These are phyloP conservation scores for Citrullus colocynthis DNA, from an alignment of 306 rosid genomes.

Conservation along the genomic window DNA sequence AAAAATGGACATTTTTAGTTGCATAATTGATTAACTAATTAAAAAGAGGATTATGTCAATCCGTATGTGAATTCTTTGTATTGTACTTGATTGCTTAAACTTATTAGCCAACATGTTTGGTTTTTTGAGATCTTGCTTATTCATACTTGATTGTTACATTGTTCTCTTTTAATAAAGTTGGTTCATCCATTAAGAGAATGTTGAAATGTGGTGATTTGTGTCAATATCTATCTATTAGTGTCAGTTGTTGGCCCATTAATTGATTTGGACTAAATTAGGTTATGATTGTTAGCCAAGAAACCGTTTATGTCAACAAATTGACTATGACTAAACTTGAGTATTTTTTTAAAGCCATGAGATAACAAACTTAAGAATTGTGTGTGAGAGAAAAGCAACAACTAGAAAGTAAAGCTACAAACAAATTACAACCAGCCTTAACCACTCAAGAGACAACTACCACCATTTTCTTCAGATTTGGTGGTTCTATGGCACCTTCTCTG, in stretches of 20 bases:
- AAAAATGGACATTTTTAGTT: too few relatives aligned
- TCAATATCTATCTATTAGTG: neutral
- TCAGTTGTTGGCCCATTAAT: neutral
- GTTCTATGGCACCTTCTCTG: neutral
- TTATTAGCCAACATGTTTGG: too few relatives aligned
- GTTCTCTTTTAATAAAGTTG: too few relatives aligned
- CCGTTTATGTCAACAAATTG: neutral
- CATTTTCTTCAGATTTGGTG: conserved; percentile 1
- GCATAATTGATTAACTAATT: too few relatives aligned
- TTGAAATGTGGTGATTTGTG: neutral
- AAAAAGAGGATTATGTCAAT: too few relatives aligned
- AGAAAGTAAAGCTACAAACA: neutral
- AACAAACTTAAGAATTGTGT: neutral
- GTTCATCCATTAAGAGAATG: neutral
- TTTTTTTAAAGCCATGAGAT: neutral
- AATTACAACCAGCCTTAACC: conserved; percentile 15
- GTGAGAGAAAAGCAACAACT: neutral
- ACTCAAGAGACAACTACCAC: conserved; percentile 19
- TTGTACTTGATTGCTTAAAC: too few relatives aligned
- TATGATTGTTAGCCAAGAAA: neutral
- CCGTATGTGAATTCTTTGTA: too few relatives aligned
- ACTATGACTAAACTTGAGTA: neutral
- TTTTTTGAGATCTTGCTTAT: too few relatives aligned
- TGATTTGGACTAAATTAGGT: neutral
- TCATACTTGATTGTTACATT: too few relatives aligned